These are phyloP conservation scores for Metschnikowia bowlesiae DNA, from an alignment of 805 yeast species.

Conservation along the genomic window DNA sequence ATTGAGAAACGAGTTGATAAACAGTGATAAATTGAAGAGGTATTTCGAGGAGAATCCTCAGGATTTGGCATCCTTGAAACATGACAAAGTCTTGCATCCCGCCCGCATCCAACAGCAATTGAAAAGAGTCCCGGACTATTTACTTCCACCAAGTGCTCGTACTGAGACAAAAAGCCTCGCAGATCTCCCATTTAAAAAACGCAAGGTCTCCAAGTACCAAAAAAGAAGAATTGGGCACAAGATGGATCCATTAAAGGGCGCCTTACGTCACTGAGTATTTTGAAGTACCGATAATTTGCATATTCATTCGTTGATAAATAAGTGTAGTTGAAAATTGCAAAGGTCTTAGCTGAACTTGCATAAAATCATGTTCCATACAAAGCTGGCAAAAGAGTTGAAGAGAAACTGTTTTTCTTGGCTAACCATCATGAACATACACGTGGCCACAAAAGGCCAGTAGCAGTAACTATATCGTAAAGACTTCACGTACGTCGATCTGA, in stretches of 20 bases:
- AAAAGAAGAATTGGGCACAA: slow-evolving; percentile 39
- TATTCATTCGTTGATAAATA: slow-evolving; percentile 10
- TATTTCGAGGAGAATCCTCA: slow-evolving; percentile 97
- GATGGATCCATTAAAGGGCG: slow-evolving; percentile 61
- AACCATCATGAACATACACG: slow-evolving; percentile 45
- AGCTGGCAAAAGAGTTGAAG: slow-evolving; percentile 51
- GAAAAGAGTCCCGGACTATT: slow-evolving; percentile 88
- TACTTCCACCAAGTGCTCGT: slow-evolving; percentile 77
- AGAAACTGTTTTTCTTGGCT: slow-evolving; percentile 53
- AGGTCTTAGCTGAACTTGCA: slow-evolving; percentile 10
- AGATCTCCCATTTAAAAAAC: slow-evolving; percentile 68
- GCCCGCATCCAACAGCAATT: slow-evolving; percentile 78
- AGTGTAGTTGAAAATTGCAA: not conserved
- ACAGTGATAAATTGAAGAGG: slow-evolving; percentile 85
- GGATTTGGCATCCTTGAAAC: slow-evolving; percentile 82
- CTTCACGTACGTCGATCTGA: slow-evolving; percentile 34
- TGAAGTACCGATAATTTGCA: slow-evolving; percentile 13
- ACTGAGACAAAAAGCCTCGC: slow-evolving; percentile 53
- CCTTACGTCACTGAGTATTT: slow-evolving; percentile 7
- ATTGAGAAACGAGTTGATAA: slow-evolving; percentile 76
- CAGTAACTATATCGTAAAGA: slow-evolving; percentile 50
- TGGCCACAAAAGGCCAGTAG: slow-evolving; percentile 58
- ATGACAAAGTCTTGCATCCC: slow-evolving; percentile 84
- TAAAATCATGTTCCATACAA: slow-evolving; percentile 53
- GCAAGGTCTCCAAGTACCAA: slow-evolving; percentile 42